Evolutionary conservation across 768 basidiomycete genomes (phyloP), one percentile per base, ranked within the genome.

Genomic region (Boletus rubroflammeus): DNA sequence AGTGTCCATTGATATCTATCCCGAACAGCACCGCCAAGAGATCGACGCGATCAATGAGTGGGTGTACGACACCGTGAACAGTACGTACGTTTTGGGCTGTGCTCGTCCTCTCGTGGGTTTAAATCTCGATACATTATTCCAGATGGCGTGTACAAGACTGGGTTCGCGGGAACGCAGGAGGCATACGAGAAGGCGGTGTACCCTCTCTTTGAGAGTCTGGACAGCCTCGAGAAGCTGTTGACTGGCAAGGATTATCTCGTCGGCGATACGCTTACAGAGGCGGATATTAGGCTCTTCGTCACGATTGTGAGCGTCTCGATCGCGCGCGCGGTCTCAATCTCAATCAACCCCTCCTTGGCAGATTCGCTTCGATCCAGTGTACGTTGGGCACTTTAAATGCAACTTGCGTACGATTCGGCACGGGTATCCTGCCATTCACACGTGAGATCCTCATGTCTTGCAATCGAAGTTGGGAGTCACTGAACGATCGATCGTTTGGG

Each of bases 381-480:
- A 98, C 71, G 80, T 88, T 44, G 83, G 86, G 0, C 91, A 93
- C 68, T 98, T 98, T 81, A 98, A 98, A 63, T 95, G 93, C 75
- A 94, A 96, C 76, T 68, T 92, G 59, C 84, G 86, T 29, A 84
- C 81, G 40, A 90, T 97, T 66, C 90, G 95, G 23, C 75, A 84
- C 63, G 89, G 89, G 6, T 98, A 94, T 71, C 94, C 95, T 19
- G 80, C 84, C 45, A 81, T 97, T 46, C 81, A 98, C 73, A 67
- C 67, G 83, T 64, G 29, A 58, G 59, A 35, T 52, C 7, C 15
- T 26, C 25, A 35, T 32, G 11, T 25, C n/a, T 4, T 34, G 1
- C 11, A 29, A 25, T 17, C 38, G 1, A 35, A 4, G 17, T 32
- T 0, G 15, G n/a, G 35, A 13, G 11, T 44, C 29, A 5, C 39